Percentiles rank a stretch among this genome's conserved stretches.
These are phyloP conservation scores for Helichrysum umbraculigerum DNA, from an alignment of 129 eudicot genomes.

Conservation along the genomic window DNA sequence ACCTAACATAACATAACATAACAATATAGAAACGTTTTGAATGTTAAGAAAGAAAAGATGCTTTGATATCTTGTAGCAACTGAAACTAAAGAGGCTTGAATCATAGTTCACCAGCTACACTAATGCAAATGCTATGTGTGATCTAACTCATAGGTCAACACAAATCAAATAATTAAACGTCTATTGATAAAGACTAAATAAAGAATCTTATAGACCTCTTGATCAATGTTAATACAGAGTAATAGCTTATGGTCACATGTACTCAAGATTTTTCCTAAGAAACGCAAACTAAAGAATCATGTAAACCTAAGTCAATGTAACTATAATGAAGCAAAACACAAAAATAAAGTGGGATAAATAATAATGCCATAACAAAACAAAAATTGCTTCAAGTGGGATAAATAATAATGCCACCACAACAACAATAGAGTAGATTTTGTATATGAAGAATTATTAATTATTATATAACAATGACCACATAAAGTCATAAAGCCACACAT, in stretches of 20 bases:
- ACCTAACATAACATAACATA: neutral
- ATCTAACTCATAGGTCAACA: too few relatives aligned
- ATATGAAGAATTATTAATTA: neutral
- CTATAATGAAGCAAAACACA: neutral
- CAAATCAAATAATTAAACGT: too few relatives aligned
- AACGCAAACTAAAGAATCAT: neutral
- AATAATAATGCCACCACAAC: neutral
- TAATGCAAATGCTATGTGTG: neutral
- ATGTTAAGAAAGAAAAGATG: neutral
- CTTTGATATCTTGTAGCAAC: neutral
- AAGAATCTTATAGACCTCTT: neutral
- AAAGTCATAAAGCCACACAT: neutral
- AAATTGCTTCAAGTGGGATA: neutral
- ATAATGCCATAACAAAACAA: neutral
- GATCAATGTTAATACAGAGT: neutral
- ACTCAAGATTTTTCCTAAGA: neutral
- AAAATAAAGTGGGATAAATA: neutral
- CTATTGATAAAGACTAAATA: neutral
- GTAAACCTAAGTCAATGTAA: neutral
- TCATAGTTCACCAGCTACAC: neutral
- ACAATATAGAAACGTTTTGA: neutral
- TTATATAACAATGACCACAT: neutral
- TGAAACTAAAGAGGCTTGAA: neutral
- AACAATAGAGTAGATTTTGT: neutral
- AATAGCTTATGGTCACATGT: neutral